phyloP scores from a whole-genome alignment of 139 green algal genomes.

The Haematococcus sp. region DNA sequence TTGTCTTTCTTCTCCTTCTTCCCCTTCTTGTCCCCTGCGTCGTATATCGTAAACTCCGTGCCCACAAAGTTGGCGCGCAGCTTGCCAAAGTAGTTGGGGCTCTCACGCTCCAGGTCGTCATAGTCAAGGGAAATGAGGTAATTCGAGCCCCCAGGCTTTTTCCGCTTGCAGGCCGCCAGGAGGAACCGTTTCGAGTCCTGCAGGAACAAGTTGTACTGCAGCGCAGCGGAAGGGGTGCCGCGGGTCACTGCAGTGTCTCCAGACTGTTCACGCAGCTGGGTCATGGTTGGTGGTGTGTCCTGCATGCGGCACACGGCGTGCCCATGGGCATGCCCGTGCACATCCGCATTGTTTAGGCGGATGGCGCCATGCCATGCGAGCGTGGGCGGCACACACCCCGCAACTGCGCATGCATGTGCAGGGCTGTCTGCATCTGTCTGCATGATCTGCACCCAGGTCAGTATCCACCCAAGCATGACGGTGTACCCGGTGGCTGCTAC shows the following conservation, averaged over 20 bases:
- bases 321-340: too few species aligned
- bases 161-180: conserved; percentile 81
- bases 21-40: conserved; percentile 60
- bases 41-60: conserved; percentile 89
- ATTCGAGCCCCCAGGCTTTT: conserved; percentile 74
- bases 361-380: not conserved
- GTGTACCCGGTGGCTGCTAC: too few species aligned
- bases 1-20: conserved; percentile 18
- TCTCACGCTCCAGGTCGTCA: conserved; percentile 50
- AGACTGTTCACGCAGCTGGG: too few species aligned
- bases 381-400: not conserved
- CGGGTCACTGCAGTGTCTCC: too few species aligned
- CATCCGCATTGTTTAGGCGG: too few species aligned
- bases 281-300: too few species aligned
- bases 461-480: too few species aligned
- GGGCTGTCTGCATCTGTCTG: too few species aligned
- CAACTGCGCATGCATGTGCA: not conserved
- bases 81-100: conserved; percentile 72
- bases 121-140: conserved; percentile 88
- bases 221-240: not conserved
- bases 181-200: conserved; percentile 76
- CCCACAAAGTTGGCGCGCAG: conserved; percentile 92
- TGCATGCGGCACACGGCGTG: not conserved
- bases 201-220: conserved; percentile 61
- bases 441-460: too few species aligned